Evolutionary conservation across 768 basidiomycete species (phyloP).

Genomic region (Naematelia encephala): DNA sequence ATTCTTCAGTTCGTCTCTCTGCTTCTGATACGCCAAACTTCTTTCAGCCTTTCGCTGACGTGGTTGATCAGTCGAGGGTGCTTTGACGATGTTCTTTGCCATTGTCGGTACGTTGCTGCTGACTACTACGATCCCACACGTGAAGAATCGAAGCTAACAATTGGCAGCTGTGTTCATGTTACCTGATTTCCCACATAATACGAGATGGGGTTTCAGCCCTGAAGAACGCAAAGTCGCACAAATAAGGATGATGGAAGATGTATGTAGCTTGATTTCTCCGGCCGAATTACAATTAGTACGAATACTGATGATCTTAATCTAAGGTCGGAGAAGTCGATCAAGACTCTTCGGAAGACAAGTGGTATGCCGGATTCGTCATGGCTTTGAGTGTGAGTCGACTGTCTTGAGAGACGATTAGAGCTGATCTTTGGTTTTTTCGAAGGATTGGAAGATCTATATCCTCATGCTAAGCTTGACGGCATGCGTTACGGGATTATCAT

Average conservation of each 20-base stretch:
- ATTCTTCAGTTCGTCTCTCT: constrained; percentile 8
- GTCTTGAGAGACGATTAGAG: too few relatives aligned
- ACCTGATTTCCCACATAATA: constrained; percentile 12
- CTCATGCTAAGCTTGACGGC: constrained; percentile 32
- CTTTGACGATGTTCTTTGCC: constrained; percentile 61
- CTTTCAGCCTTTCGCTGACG: background rate
- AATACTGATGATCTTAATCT: background rate
- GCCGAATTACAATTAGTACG: background rate
- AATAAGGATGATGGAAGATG: constrained; percentile 13
- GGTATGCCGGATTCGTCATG: constrained; percentile 23
- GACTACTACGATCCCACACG: too few relatives aligned
- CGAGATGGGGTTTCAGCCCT: constrained; percentile 8
- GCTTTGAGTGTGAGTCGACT: constrained; percentile 30
- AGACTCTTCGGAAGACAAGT: constrained; percentile 25
- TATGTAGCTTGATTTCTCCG: background rate
- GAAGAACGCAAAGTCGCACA: constrained; percentile 19
- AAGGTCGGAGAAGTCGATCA: constrained; percentile 16
- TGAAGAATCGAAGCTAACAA: too few relatives aligned
- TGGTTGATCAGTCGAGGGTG: constrained; percentile 62
- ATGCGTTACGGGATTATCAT: constrained; percentile 29
- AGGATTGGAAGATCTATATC: constrained; percentile 37
- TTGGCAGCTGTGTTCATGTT: constrained; percentile 3
- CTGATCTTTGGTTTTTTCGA: too few relatives aligned
- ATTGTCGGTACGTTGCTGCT: constrained; percentile 69
- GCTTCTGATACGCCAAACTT: background rate